Conservation (phyloP, 1,139 yeast genomes). For the Kodamaea plutei region DNA sequence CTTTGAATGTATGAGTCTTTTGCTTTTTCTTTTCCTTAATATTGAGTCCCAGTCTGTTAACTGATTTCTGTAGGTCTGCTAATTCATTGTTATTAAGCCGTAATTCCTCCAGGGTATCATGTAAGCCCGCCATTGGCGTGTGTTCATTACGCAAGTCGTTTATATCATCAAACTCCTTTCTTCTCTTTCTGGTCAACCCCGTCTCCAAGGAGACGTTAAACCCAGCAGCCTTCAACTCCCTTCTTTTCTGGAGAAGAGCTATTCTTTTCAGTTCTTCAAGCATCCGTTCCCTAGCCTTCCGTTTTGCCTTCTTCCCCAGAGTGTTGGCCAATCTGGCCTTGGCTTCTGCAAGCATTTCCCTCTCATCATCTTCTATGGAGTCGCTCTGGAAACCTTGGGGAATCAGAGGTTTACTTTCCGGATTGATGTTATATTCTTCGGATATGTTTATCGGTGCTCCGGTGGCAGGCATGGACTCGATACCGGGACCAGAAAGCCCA, state of each 20-base stretch:
- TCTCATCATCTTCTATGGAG: conserved; percentile 77
- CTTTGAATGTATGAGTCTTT: conserved; percentile 11
- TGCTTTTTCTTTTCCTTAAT: conserved; percentile 26
- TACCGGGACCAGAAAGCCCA: conserved; percentile 51
- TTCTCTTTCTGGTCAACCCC: conserved; percentile 45
- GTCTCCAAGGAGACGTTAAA: conserved; percentile 50
- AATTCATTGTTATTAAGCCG: conserved; percentile 35
- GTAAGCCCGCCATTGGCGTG: conserved; percentile 64
- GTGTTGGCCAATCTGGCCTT: conserved; percentile 88
- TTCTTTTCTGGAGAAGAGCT: conserved; percentile 72
- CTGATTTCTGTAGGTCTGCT: conserved; percentile 41
- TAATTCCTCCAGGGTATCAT: conserved; percentile 62
- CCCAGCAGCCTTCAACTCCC: conserved; percentile 87
- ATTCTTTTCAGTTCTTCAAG: conserved; percentile 67
- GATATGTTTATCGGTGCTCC: conserved; percentile 26
- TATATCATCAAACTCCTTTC: conserved; percentile 72
- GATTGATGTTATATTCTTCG: conserved; percentile 64
- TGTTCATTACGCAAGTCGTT: conserved; percentile 81
- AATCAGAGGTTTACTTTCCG: conserved; percentile 79
- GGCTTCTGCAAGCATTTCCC: conserved; percentile 92
- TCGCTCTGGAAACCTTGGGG: conserved; percentile 83
- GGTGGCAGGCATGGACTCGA: conserved; percentile 48
- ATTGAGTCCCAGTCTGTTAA: conserved; percentile 46
- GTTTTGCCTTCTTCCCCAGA: conserved; percentile 90
- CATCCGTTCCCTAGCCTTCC: conserved; percentile 85